phyloP scores from a whole-genome alignment of 805 yeast species.

The Saccharomyces paradoxus region DNA sequence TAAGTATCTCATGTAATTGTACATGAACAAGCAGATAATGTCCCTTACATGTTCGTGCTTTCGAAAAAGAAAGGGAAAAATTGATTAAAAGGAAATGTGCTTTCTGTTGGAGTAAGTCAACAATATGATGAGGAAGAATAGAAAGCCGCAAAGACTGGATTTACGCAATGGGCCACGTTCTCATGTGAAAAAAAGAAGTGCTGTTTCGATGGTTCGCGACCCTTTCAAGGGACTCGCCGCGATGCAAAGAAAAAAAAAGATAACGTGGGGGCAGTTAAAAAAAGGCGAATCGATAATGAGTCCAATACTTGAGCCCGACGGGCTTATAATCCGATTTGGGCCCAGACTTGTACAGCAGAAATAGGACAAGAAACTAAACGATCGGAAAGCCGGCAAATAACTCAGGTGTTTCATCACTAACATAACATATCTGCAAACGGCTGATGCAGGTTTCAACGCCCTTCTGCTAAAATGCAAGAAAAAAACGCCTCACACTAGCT shows the following conservation, averaged over 20 bases:
- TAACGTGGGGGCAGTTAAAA: not conserved
- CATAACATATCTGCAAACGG: not conserved
- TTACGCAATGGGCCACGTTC: not conserved
- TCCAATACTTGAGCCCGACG: not conserved
- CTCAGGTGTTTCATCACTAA: not conserved
- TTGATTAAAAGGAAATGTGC: not conserved
- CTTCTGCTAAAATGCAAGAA: no score
- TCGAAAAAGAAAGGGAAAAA: not conserved
- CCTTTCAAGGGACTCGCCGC: not conserved
- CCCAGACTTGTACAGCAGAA: not conserved
- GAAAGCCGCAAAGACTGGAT: not conserved
- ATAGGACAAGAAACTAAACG: not conserved
- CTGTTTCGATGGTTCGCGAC: not conserved
- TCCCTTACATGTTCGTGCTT: not conserved
- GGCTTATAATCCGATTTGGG: not conserved
- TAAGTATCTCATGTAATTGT: not conserved
- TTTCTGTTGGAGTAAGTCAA: not conserved
- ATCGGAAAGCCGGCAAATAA: not conserved
- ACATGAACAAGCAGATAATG: not conserved
- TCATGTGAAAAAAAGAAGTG: not conserved
- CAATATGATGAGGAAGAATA: not conserved
- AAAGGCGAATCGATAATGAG: not conserved
- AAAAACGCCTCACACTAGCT: not conserved
- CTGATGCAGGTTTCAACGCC: not conserved
- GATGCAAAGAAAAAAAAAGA: not conserved